Evolutionary conservation across 1,139 yeast species (phyloP), one percentile per base, ranked within the genome.

Genomic region (Magnusiomyces fungicola): DNA sequence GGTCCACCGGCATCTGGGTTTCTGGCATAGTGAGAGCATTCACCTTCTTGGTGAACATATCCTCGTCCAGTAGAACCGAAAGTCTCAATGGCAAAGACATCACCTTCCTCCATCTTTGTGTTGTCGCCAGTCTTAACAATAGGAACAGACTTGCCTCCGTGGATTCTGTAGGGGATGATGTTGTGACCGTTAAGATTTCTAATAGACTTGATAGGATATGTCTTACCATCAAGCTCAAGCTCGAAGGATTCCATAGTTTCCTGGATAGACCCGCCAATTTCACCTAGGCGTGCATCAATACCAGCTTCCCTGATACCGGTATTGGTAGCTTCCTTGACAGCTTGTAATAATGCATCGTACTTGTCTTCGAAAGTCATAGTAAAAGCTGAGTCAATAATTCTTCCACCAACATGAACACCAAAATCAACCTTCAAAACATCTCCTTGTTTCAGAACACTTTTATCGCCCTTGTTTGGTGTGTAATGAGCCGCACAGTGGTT

Each of bases 31-130:
- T 92, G 99, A 10, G 97, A 89, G 61, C 92, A 83, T 68, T 94
- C 98, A 45, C 98, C 98, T 54, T 81, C 84, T 22, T 81, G 74
- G 48, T 82, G 71, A 37, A 92, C 98, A 60, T 82, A 83, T 25
- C 97, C 99, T 55, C 84, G 79, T 55, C 99, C 99, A 1, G 98
- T 92, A 41, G 96, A 80, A 4, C 98, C 98, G 62, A 92, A 92
- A 3, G 99, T 92, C 69, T 92, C 99, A 62, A 94, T 90, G 50
- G 99, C 99, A 73, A 88, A 92, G 2, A 89, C 83, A 67, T 92
- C 98, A 54, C 97, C 97, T 71, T 92, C 99, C 67, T 94, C 99
- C 97, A 92, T 90, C 74, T 90, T 90, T 23, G 97, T 90, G 69
- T 78, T 79, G 66, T 92, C 98, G 12, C 90, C 92, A 61, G 86